phyloP scores from a whole-genome alignment of 345 rosid species.

The Salix udensis region DNA sequence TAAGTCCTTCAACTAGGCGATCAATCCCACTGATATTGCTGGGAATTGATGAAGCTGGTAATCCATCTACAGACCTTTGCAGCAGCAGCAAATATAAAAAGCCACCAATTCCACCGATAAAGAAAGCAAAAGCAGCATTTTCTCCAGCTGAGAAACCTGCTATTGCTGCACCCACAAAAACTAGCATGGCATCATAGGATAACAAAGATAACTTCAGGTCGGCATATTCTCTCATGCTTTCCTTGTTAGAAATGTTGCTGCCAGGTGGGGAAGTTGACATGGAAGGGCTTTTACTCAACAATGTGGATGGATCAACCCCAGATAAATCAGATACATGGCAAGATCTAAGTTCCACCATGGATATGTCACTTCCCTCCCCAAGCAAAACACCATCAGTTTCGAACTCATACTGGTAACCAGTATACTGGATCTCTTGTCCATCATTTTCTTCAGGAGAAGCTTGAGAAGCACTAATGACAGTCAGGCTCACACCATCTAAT shows the following conservation, averaged over 20 bases:
- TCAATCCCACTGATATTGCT: slow-evolving; percentile 21
- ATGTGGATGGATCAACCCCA: slow-evolving; percentile 25
- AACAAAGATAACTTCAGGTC: slow-evolving; percentile 74
- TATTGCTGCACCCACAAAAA: slow-evolving; percentile 42
- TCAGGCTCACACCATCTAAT: slow-evolving; percentile 47
- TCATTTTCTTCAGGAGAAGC: slow-evolving; percentile 21
- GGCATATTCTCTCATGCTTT: slow-evolving; percentile 83
- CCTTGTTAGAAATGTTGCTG: slow-evolving; percentile 39
- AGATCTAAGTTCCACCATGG: slow-evolving; percentile 76
- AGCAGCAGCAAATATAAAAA: slow-evolving; percentile 60
- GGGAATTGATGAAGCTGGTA: slow-evolving; percentile 43
- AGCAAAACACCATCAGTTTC: slow-evolving; percentile 59
- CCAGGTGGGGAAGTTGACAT: slow-evolving; percentile 23
- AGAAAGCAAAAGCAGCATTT: slow-evolving; percentile 59
- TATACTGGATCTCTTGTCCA: slow-evolving; percentile 15
- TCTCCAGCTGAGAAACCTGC: slow-evolving; percentile 41
- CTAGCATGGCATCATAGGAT: slow-evolving; percentile 45
- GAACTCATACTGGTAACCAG: slow-evolving; percentile 50
- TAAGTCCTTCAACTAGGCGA: slow-evolving; percentile 23
- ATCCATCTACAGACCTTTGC: slow-evolving; percentile 72
- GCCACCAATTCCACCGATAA: slow-evolving; percentile 64
- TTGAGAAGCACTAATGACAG: slow-evolving; percentile 32
- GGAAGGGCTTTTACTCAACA: slow-evolving; percentile 25
- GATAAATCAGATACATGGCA: slow-evolving; percentile 35
- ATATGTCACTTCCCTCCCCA: slow-evolving; percentile 58